phyloP scores from a whole-genome alignment of 2,329 filamentous ascomycete species.

The Ophiosphaerella herpotricha region DNA sequence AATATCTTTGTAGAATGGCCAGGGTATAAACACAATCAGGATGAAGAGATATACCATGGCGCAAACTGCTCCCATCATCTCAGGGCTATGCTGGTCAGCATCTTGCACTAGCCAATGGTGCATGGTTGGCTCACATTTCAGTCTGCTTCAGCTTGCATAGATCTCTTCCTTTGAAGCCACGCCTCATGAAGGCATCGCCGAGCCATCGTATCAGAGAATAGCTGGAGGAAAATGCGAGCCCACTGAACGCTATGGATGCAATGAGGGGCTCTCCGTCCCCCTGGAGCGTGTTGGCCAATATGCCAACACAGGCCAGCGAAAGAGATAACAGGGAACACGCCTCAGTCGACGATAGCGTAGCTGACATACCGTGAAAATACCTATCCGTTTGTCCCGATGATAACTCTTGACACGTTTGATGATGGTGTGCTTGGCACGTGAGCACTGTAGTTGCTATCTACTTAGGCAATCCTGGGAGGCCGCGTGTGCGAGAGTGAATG shows the following conservation, averaged over 20 bases:
- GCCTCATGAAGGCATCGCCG: slow-evolving; percentile 83
- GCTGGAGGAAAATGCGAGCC: slow-evolving; percentile 78
- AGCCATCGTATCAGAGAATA: slow-evolving; percentile 94
- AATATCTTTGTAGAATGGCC: slow-evolving; percentile 98
- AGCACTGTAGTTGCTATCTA: background rate
- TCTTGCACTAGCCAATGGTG: background rate
- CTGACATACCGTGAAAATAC: slow-evolving; percentile 27
- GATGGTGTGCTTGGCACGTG: slow-evolving; percentile 6
- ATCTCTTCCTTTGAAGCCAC: slow-evolving; percentile 87
- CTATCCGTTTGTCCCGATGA: too few species aligned
- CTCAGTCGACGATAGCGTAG: slow-evolving; percentile 58
- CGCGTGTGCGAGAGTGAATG: background rate
- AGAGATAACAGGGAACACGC: slow-evolving; percentile 65
- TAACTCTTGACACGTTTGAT: background rate
- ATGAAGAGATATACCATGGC: slow-evolving; percentile 89
- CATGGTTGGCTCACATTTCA: slow-evolving; percentile 66
- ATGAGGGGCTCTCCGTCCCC: slow-evolving; percentile 87
- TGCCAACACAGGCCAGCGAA: slow-evolving; percentile 68
- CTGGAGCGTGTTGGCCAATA: slow-evolving; percentile 79
- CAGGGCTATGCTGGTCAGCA: slow-evolving; percentile 62
- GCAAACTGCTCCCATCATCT: slow-evolving; percentile 94
- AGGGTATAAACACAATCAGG: slow-evolving; percentile 91
- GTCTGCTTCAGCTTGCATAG: slow-evolving; percentile 75
- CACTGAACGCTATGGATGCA: slow-evolving; percentile 84
- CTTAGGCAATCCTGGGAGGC: too few species aligned